Base-by-base conservation (phyloP, 225 moss, liverwort and hornwort genomes). In the Thuidium tamariscinum region DNA sequence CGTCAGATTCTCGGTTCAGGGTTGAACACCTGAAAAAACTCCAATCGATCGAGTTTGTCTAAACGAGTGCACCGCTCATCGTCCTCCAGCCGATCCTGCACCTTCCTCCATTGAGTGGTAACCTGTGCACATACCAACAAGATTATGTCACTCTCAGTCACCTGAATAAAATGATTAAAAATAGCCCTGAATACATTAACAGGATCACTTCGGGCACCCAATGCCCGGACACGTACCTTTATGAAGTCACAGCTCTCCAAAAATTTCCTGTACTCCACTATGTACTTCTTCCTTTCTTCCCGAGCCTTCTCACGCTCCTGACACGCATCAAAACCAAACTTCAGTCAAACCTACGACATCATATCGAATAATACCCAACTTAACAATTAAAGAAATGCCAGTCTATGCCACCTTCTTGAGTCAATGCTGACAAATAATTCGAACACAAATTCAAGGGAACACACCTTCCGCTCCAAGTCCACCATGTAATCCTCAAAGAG, bases 221-320 rank as follows among this genome's bases (percentile, higher is more conserved):
- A 34, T 52, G 56, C 84, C 32, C 27, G 14, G 12, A 74, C 60
- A 56, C 69, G 30, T 48, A 97, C 98, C 96, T 97, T 99, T 61
- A 99, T 94, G 83, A 96, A 99, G 85, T 97, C 97, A 88, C 97
- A 99, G 85, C 95, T 91, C 89, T 97, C 99, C 83, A 99, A 89
- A 84, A 96, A 97, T 19, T 84, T 88, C 37, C 96, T 92, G 86
- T 99, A 99, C 82, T 99, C 99, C 46, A 92, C 87, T 55, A 99
- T 87, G 77, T 99, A 90, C 88, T 93, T 99, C 92, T 99, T 99
- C 83, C 97, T 94, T 74, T 97, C 99, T 88, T 97, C 99, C 60
- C 99, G 94, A 88, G 97, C 99, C 93, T 94, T 99, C 88, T 99
- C 99, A 34, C 99, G 94, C 89, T 99, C 99, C 98, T 98, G 91